A percentile compares a stretch with the other conserved stretches of the same genome.
These are phyloP conservation scores for Eustoma russellianum DNA, from an alignment of 257 asterid genomes.

Conservation along the genomic window DNA sequence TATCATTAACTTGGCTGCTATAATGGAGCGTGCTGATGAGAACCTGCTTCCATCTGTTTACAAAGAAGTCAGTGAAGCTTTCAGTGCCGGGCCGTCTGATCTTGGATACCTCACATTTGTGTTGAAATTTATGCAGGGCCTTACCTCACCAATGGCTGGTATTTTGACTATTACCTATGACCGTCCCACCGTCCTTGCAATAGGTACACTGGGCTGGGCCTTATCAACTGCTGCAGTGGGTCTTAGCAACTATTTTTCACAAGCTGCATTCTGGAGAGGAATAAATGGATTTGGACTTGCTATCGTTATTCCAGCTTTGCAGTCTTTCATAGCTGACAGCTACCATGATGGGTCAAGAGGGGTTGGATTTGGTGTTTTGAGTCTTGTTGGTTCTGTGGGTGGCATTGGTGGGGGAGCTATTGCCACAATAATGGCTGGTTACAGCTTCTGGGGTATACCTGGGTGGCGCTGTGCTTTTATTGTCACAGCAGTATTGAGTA, in stretches of 20 bases:
- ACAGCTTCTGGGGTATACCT: conserved; percentile 64
- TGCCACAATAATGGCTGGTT: conserved; percentile 95
- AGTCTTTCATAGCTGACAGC: conserved; percentile 95
- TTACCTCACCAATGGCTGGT: conserved; percentile 93
- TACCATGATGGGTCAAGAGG: conserved; percentile 75
- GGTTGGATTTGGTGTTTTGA: conserved; percentile 79
- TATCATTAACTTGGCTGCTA: conserved; percentile 92
- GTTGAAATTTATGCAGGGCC: conserved; percentile 74
- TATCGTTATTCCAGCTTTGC: conserved; percentile 88
- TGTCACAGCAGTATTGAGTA: conserved; percentile 69
- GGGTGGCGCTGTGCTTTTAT: conserved; percentile 89
- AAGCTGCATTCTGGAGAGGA: conserved; percentile 89
- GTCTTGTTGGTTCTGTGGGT: conserved; percentile 79
- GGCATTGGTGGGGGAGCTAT: conserved; percentile 99
- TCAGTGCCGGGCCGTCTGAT: conserved; percentile 89
- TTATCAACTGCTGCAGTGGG: conserved; percentile 95
- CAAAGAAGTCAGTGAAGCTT: conserved; percentile 97
- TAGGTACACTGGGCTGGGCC: conserved; percentile 93
- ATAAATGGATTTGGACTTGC: conserved; percentile 90
- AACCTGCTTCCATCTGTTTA: conserved; percentile 97
- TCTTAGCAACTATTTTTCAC: conserved; percentile 61
- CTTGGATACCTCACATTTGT: conserved; percentile 92
- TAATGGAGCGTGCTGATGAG: conserved; percentile 99
- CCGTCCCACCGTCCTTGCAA: conserved; percentile 84
- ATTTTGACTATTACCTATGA: conserved; percentile 72